Percentiles rank a stretch among this genome's conserved stretches.
Evolutionary conservation across 768 basidiomycete species (phyloP).

Genomic region (Chalciporus pseudorubinellus): DNA sequence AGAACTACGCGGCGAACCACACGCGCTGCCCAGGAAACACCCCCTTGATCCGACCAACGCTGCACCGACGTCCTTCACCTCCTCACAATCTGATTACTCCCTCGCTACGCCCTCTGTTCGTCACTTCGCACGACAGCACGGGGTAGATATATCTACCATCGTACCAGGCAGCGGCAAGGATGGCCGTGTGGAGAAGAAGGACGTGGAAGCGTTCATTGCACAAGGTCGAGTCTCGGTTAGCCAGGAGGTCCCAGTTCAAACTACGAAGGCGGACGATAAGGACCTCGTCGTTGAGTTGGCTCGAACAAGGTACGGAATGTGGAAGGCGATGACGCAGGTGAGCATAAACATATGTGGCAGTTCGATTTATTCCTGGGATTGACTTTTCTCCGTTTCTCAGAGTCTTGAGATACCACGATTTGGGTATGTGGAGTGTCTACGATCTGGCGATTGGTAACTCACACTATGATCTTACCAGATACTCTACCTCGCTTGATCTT

Average conservation of each 20-base stretch:
- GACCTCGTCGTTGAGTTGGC: conserved; percentile 71
- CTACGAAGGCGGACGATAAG: conserved; percentile 15
- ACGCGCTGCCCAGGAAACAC: conserved; percentile 39
- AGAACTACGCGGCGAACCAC: background rate
- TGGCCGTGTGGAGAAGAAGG: conserved; percentile 72
- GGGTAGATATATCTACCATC: conserved; percentile 56
- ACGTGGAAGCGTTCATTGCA: conserved; percentile 62
- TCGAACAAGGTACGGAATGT: conserved; percentile 80
- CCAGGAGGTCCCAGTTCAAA: background rate
- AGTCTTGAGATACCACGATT: conserved; percentile 87
- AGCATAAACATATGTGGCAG: conserved; percentile 1
- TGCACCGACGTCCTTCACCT: conserved; percentile 12
- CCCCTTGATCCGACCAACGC: conserved; percentile 61
- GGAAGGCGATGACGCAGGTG: conserved; percentile 86
- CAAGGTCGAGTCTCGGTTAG: conserved; percentile 6
- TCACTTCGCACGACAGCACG: conserved; percentile 66
- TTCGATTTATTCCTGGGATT: background rate
- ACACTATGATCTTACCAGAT: conserved; percentile 40
- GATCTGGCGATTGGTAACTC: background rate
- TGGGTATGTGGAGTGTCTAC: conserved; percentile 45
- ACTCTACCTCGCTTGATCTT: conserved; percentile 72
- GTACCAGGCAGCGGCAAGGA: conserved; percentile 69
- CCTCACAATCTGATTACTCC: conserved; percentile 33
- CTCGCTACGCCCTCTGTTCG: conserved; percentile 78
- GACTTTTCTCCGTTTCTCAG: conserved; percentile 35